Conservation (phyloP, 1,139 yeast species). For the Hyphopichia wangnamkhiaoensis region DNA sequence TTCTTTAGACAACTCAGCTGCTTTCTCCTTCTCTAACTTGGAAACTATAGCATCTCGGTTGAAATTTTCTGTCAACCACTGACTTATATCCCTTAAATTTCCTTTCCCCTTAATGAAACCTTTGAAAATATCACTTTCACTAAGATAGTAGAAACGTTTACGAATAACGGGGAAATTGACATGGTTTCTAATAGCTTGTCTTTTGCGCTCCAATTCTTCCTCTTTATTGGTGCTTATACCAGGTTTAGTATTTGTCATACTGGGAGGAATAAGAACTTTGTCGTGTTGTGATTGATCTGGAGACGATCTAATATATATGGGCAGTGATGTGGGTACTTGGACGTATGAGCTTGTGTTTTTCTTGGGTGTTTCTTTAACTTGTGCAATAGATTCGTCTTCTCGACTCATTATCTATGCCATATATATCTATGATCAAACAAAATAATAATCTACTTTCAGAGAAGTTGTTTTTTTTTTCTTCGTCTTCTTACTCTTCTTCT, state of each 20-base stretch:
- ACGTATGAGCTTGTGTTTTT: slow-evolving; percentile 18
- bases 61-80: slow-evolving; percentile 44
- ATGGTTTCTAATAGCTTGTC: slow-evolving; percentile 44
- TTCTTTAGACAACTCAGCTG: slow-evolving; percentile 15
- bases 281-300: slow-evolving; percentile 18
- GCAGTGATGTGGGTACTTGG: slow-evolving; percentile 43
- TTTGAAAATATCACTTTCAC: slow-evolving; percentile 55
- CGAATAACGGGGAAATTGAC: slow-evolving; percentile 51
- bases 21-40: slow-evolving; percentile 22
- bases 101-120: slow-evolving; percentile 64
- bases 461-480: neutral
- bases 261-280: slow-evolving; percentile 13
- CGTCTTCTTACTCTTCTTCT: too few species aligned
- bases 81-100: slow-evolving; percentile 55
- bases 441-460: too few species aligned
- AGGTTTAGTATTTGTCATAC: slow-evolving; percentile 9
- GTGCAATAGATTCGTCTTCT: slow-evolving; percentile 23
- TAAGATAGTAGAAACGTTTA: slow-evolving; percentile 46
- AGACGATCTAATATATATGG: slow-evolving; percentile 27
- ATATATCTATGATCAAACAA: too few species aligned
- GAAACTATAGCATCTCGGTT: slow-evolving; percentile 30
- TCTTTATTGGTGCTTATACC: slow-evolving; percentile 24
- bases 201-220: slow-evolving; percentile 32
- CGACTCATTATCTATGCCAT: slow-evolving; percentile 27
- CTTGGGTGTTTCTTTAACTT: slow-evolving; percentile 19